Conservation (phyloP, 495 filamentous ascomycete genomes). For the Thermothielavioides terrestris region DNA sequence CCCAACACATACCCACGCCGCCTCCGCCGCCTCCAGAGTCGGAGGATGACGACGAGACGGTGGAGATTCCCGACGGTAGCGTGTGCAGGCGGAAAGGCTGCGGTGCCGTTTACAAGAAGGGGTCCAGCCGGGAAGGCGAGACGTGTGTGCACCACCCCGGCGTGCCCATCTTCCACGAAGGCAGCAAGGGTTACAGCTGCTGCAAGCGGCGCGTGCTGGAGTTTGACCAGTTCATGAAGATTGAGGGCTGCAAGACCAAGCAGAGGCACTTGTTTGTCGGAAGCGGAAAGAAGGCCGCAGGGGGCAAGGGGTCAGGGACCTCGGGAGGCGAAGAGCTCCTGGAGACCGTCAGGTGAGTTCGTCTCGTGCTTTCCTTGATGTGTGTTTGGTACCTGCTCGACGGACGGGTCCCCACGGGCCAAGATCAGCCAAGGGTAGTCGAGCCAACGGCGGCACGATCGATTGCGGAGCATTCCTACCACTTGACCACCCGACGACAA, state of each 20-base stretch:
- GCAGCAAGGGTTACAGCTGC: slow-evolving; percentile 93
- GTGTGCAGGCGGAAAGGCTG: slow-evolving; percentile 74
- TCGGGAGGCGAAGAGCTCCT: slow-evolving; percentile 49
- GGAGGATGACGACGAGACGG: slow-evolving; percentile 72
- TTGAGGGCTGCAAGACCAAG: slow-evolving; percentile 80
- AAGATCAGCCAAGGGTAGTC: slow-evolving; percentile 25
- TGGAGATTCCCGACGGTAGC: slow-evolving; percentile 61
- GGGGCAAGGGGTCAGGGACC: slow-evolving; percentile 11
- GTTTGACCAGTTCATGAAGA: slow-evolving; percentile 96
- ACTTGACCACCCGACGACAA: slow-evolving; percentile 5
- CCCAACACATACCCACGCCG: slow-evolving; percentile 49
- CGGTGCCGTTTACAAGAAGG: slow-evolving; percentile 52
- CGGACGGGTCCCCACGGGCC: slow-evolving; percentile 17
- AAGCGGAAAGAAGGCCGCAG: slow-evolving; percentile 55
- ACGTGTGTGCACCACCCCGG: slow-evolving; percentile 81
- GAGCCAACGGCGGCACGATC: slow-evolving; percentile 17
- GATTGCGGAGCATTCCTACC: slow-evolving; percentile 2
- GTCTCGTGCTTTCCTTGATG: neutral
- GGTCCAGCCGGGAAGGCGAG: slow-evolving; percentile 56
- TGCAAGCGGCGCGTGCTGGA: slow-evolving; percentile 93
- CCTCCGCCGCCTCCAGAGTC: slow-evolving; percentile 66
- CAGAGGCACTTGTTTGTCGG: slow-evolving; percentile 79
- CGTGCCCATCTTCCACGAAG: slow-evolving; percentile 87
- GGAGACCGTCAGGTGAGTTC: slow-evolving; percentile 59
- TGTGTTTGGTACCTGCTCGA: slow-evolving; percentile 3